Conservation (phyloP, 352 stramenopile species). For the Globisporangium spinosum region DNA sequence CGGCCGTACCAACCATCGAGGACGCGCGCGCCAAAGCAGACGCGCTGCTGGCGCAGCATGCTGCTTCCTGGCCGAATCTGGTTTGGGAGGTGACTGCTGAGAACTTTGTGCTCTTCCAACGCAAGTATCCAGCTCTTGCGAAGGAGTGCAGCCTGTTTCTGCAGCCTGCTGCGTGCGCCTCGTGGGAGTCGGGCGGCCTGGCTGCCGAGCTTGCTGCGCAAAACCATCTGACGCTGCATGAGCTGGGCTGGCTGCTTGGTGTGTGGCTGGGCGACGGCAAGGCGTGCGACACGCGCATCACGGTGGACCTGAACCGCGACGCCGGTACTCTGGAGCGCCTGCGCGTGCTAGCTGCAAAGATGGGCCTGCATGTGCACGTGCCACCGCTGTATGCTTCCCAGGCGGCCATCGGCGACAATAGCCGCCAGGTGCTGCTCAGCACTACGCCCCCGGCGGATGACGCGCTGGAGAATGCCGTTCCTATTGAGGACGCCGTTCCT, state of each 20-base stretch:
- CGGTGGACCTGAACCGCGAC: slow-evolving; percentile 11
- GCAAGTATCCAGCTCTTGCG: slow-evolving; percentile 11
- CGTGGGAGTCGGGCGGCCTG: slow-evolving; percentile 3
- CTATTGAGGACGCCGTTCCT: slow-evolving; percentile 3
- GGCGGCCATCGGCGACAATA: slow-evolving; percentile 6
- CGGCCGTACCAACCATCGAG: slow-evolving; percentile 4
- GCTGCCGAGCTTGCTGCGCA: slow-evolving; percentile 10
- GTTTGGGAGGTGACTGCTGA: slow-evolving; percentile 10
- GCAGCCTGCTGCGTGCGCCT: slow-evolving; percentile 7
- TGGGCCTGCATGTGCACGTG: slow-evolving; percentile 7
- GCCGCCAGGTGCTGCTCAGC: slow-evolving; percentile 8
- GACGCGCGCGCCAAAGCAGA: slow-evolving; percentile 8
- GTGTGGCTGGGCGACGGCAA: slow-evolving; percentile 8
- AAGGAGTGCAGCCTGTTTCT: slow-evolving; percentile 10
- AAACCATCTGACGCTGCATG: slow-evolving; percentile 10
- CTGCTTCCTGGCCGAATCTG: slow-evolving; percentile 6
- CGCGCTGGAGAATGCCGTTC: slow-evolving; percentile 5
- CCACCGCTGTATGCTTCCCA: slow-evolving; percentile 6
- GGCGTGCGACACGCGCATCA: slow-evolving; percentile 10
- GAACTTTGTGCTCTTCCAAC: slow-evolving; percentile 12
- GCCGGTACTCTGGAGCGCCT: slow-evolving; percentile 10
- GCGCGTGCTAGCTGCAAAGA: slow-evolving; percentile 10
- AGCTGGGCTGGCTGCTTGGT: slow-evolving; percentile 10
- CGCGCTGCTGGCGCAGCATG: slow-evolving; percentile 7
- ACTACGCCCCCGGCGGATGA: neutral